Evolutionary conservation across 208 protist species (phyloP), one percentile per base, ranked within the genome.

Genomic region (Leishmania arabica): DNA sequence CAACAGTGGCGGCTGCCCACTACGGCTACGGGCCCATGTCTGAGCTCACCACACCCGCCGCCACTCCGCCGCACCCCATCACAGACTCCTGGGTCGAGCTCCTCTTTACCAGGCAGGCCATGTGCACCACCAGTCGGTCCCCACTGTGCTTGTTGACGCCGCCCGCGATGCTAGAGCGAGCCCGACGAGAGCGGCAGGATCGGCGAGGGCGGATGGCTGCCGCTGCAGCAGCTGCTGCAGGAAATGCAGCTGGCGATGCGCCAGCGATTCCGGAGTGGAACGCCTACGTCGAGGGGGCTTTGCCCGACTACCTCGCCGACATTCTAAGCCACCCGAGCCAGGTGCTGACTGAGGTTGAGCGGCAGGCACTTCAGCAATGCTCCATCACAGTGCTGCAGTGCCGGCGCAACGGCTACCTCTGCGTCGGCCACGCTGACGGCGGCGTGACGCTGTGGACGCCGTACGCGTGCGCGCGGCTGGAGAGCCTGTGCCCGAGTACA

Each of bases 401-500:
- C 56, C 91, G 86, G 27, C 86, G 87, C 31, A 96, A 93, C 82
- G 92, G 92, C 19, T 86, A 93, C 49, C 66, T 96, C 19, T 93
- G 89, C 77, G 79, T 95, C 49, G 92, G 92, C 47, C 81, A 86
- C 73, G 91, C 85, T 17, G 88, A 96, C 77, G 92, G 92, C 54
- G 84, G 89, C 13, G 83, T 96, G 42, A 86, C 90, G 17, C 80
- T 96, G 27, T 96, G 92, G 92, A 89, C 91, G 49, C 89, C 90
- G 53, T 95, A 92, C 80, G 89, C 77, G 47, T 87, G 89, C 54
- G 92, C 91, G 27, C 88, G 91, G 3, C 51, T 96, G 8, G 91
- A 92, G 76, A 87, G 90, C 62, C 77, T 96, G n/a, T 94, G 86
- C 74, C 83, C 91, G 42, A 86, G 83, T 82, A 84, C 84, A 31